Conservation (phyloP, 1,139 yeast genomes). For the Suhomyces chickasaworum region DNA sequence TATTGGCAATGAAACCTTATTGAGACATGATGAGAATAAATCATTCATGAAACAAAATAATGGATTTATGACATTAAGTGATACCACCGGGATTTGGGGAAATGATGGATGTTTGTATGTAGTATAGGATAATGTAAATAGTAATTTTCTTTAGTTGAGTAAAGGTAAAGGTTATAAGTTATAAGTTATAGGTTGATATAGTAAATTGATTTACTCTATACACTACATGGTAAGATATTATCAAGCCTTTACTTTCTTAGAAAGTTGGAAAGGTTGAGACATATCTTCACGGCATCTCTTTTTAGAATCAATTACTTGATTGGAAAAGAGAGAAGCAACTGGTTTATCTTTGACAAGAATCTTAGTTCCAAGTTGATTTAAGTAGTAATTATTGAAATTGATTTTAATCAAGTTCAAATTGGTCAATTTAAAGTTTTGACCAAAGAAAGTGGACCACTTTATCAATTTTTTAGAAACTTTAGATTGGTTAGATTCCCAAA, state of each 20-base stretch:
- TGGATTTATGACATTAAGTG: slow-evolving; percentile 60
- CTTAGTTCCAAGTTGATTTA: slow-evolving; percentile 38
- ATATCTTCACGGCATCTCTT: slow-evolving; percentile 25
- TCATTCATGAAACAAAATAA: slow-evolving; percentile 44
- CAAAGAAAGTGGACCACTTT: slow-evolving; percentile 38
- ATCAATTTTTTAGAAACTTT: slow-evolving; percentile 26
- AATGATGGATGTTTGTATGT: slow-evolving; percentile 72
- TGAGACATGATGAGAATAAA: slow-evolving; percentile 24
- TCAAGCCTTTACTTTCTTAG: slow-evolving; percentile 10
- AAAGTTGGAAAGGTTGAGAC: slow-evolving; percentile 3
- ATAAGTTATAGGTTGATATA: not conserved
- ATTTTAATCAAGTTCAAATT: slow-evolving; percentile 25
- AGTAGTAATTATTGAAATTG: slow-evolving; percentile 35
- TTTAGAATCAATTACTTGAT: slow-evolving; percentile 10
- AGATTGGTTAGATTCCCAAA: slow-evolving; percentile 32
- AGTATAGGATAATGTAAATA: slow-evolving; percentile 15
- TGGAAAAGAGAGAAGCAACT: slow-evolving; percentile 20
- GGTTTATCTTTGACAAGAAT: slow-evolving; percentile 24
- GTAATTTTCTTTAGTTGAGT: too few relatives aligned
- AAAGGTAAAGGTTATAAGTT: too few relatives aligned
- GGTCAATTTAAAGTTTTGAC: slow-evolving; percentile 19
- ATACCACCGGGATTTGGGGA: slow-evolving; percentile 61
- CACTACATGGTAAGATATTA: not conserved
- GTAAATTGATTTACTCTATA: slow-evolving; percentile 1
- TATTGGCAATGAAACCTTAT: slow-evolving; percentile 8